A percentile compares a stretch with the other conserved stretches of the same genome.
Evolutionary conservation across 805 yeast genomes (phyloP).

Genomic region (Candida broadrunensis): DNA sequence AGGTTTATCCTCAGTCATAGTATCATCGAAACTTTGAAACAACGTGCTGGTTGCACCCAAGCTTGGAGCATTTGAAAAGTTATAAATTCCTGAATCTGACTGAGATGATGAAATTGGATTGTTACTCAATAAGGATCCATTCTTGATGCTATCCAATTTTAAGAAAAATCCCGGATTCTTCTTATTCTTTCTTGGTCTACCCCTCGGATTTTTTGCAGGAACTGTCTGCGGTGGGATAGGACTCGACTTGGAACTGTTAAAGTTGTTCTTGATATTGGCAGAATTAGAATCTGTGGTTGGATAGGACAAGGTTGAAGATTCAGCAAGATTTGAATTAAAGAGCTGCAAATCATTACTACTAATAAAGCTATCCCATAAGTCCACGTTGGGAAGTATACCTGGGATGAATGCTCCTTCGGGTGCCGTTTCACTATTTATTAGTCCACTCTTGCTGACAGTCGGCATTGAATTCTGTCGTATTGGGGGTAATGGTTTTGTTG

Average conservation of each 20-base stretch:
- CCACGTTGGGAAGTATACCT: background rate
- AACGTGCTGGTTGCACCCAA: conserved; percentile 1
- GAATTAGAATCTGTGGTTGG: too few relatives aligned
- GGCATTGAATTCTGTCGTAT: conserved; percentile 15
- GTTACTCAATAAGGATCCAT: background rate
- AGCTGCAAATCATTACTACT: background rate
- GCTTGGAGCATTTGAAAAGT: conserved; percentile 5
- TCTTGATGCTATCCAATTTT: conserved; percentile 20
- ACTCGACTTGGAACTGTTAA: too few relatives aligned
- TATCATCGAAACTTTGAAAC: background rate
- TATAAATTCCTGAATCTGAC: conserved; percentile 16
- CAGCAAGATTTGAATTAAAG: too few relatives aligned
- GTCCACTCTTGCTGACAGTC: background rate
- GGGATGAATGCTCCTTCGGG: background rate
- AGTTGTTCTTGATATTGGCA: too few relatives aligned
- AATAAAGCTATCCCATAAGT: background rate
- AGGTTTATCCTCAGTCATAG: background rate
- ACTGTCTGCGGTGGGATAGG: too few relatives aligned
- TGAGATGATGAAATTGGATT: conserved; percentile 10
- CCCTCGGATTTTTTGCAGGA: conserved; percentile 4
- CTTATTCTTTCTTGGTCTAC: conserved; percentile 6
- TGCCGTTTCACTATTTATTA: background rate
- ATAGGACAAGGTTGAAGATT: too few relatives aligned
- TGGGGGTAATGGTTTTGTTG: conserved; percentile 1
- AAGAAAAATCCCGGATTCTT: conserved; percentile 25